A percentile compares a stretch with the other conserved stretches of the same genome.
phyloP scores from a whole-genome alignment of 2,329 filamentous ascomycete genomes.

The Magnaporthiopsis rhizophila region DNA sequence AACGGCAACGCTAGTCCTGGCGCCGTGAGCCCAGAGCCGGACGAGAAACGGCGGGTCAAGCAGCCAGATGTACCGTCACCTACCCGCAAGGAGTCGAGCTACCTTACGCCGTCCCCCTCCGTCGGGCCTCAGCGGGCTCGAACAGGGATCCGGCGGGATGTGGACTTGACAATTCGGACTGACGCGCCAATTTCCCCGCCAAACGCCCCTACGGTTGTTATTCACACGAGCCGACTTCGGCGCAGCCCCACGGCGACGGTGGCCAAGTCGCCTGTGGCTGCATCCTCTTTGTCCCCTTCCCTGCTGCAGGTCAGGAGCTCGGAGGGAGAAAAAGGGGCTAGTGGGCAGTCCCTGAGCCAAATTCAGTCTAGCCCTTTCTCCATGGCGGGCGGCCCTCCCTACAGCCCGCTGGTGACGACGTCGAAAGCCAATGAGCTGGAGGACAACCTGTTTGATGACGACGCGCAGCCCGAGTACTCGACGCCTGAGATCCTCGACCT shows the following conservation, averaged over 20 bases:
- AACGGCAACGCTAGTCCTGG: conserved; percentile 49
- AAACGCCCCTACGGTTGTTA: too few species aligned
- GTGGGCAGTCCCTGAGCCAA: conserved; percentile 16
- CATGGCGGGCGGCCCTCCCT: conserved; percentile 20
- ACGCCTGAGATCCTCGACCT: conserved; percentile 30
- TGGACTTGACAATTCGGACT: too few species aligned
- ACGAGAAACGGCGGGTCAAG: neutral
- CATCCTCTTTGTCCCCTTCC: too few species aligned
- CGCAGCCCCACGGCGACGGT: too few species aligned
- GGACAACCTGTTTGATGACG: conserved; percentile 39
- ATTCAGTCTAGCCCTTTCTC: conserved; percentile 27
- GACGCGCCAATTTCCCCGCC: too few species aligned
- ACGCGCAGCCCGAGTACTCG: conserved; percentile 23
- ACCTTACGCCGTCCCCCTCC: too few species aligned
- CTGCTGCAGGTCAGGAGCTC: too few species aligned
- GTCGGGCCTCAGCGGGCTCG: too few species aligned
- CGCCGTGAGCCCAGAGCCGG: conserved; percentile 10
- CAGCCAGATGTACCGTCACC: neutral
- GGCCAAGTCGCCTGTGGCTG: too few species aligned
- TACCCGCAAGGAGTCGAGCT: too few species aligned
- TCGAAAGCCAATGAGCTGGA: conserved; percentile 41
- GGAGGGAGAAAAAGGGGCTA: conserved; percentile 2
- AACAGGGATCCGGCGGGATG: too few species aligned
- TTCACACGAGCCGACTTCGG: too few species aligned
- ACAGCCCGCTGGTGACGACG: conserved; percentile 31